Conservation (phyloP, 2,329 filamentous ascomycete species). For the Aureobasidium sp. region DNA sequence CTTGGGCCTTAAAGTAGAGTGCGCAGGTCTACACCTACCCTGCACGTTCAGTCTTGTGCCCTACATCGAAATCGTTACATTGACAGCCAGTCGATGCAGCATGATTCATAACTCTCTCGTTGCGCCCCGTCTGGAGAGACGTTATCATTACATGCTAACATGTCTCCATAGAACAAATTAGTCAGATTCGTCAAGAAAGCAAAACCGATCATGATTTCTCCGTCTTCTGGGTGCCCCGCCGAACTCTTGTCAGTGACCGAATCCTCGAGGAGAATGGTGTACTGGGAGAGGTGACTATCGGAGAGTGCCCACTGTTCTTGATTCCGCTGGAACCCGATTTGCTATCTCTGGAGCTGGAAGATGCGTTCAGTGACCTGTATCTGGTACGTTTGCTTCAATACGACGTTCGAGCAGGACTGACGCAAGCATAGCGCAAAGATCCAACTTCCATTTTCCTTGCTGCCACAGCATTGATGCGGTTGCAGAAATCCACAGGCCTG, state of each 20-base stretch:
- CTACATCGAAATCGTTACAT: constrained; percentile 24
- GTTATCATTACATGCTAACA: constrained; percentile 43
- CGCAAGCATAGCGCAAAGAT: constrained; percentile 57
- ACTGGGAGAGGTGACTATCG: constrained; percentile 82
- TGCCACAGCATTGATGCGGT: constrained; percentile 85
- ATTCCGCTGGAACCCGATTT: constrained; percentile 88
- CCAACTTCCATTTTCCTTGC: constrained; percentile 84
- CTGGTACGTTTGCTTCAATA: constrained; percentile 45
- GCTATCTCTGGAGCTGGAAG: constrained; percentile 80
- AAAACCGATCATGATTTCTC: constrained; percentile 92
- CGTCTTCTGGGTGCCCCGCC: constrained; percentile 90
- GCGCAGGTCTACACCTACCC: constrained; percentile 47
- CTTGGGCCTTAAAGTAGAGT: constrained; percentile 55
- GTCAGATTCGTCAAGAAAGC: constrained; percentile 78
- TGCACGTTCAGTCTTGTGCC: constrained; percentile 41
- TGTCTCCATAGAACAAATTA: constrained; percentile 69
- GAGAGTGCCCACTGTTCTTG: constrained; percentile 82
- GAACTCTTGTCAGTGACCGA: constrained; percentile 84
- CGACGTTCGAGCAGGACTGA: constrained; percentile 28
- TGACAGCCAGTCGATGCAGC: constrained; percentile 13
- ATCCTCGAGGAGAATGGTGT: constrained; percentile 90
- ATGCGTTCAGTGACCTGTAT: constrained; percentile 81
- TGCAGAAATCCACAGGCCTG: constrained; percentile 85
- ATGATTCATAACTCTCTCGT: constrained; percentile 21
- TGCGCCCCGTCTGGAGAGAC: constrained; percentile 15